A percentile compares a stretch with the other conserved stretches of the same genome.
Conservation (phyloP, 2,329 filamentous ascomycete species). For the Aspergillus piperis region DNA sequence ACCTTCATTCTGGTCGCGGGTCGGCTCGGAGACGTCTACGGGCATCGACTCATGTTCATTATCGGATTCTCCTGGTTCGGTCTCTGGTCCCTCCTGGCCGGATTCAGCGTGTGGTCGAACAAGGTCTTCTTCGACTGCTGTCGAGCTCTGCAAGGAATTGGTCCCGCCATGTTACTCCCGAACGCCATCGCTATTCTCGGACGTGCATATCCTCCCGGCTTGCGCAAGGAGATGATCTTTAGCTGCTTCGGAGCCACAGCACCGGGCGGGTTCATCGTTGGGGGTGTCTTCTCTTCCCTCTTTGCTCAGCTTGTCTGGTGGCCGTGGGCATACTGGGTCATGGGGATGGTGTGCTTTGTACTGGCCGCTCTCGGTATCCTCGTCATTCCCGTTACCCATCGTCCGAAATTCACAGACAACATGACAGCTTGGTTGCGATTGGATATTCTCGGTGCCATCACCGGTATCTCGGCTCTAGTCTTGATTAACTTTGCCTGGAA, state of each 20-base stretch:
- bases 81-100: slow-evolving; percentile 41
- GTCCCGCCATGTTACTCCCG: slow-evolving; percentile 63
- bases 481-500: slow-evolving; percentile 71
- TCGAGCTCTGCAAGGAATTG: slow-evolving; percentile 57
- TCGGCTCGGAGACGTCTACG: slow-evolving; percentile 42
- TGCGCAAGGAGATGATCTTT: slow-evolving; percentile 62
- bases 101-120: slow-evolving; percentile 36
- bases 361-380: slow-evolving; percentile 40
- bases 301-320: slow-evolving; percentile 50
- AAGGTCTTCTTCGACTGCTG: slow-evolving; percentile 55
- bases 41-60: slow-evolving; percentile 39
- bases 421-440: slow-evolving; percentile 26
- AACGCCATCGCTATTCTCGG: slow-evolving; percentile 66
- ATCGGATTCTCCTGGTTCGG: slow-evolving; percentile 41
- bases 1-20: slow-evolving; percentile 41
- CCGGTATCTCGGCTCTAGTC: slow-evolving; percentile 58
- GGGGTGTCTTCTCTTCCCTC: slow-evolving; percentile 43
- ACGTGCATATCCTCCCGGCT: slow-evolving; percentile 57
- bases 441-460: slow-evolving; percentile 45
- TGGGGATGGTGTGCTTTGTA: slow-evolving; percentile 38
- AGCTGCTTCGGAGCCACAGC: slow-evolving; percentile 53
- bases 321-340: slow-evolving; percentile 54
- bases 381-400: slow-evolving; percentile 24
- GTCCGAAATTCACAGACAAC: slow-evolving; percentile 13
- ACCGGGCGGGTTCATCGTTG: slow-evolving; percentile 48